These are phyloP conservation scores for Eucommia ulmoides DNA, from an alignment of 257 asterid genomes.

Conservation along the genomic window DNA sequence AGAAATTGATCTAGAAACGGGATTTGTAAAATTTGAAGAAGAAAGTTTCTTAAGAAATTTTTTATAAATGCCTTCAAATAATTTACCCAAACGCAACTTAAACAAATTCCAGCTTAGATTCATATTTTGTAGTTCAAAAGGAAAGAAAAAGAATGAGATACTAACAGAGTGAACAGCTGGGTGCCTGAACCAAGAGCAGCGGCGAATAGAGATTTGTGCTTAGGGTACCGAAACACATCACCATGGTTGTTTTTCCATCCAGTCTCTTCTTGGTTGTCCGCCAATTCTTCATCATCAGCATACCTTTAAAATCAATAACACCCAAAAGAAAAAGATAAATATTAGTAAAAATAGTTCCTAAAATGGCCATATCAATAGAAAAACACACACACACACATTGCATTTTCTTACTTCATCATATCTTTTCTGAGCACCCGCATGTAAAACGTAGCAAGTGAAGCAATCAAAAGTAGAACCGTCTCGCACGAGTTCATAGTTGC, in stretches of 20 bases:
- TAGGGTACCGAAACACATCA: conserved; percentile 59
- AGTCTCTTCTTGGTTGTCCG: conserved; percentile 60
- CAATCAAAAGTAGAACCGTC: conserved; percentile 53
- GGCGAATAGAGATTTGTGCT: conserved; percentile 48
- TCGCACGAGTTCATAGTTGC: conserved; percentile 62
- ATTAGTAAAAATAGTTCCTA: not conserved
- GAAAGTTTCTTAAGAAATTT: too few species aligned
- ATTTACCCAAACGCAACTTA: too few species aligned
- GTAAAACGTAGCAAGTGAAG: conserved; percentile 55
- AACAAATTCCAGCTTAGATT: too few species aligned
- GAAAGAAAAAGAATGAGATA: too few species aligned
- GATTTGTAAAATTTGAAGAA: too few species aligned
- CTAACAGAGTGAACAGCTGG: conserved; percentile 62
- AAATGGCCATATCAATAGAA: conserved; percentile 4
- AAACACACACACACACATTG: too few species aligned
- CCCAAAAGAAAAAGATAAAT: not conserved
- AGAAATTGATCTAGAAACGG: too few species aligned
- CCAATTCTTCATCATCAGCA: conserved; percentile 61
- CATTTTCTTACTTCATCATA: conserved; percentile 51
- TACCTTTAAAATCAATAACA: conserved; percentile 27
- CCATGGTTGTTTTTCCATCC: conserved; percentile 76
- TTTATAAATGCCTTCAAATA: too few species aligned
- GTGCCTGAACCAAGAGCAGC: conserved; percentile 65
- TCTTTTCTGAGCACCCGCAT: conserved; percentile 65
- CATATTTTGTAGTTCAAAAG: too few species aligned